phyloP scores from a whole-genome alignment of 495 filamentous ascomycete species.

The Daldinia decipiens region DNA sequence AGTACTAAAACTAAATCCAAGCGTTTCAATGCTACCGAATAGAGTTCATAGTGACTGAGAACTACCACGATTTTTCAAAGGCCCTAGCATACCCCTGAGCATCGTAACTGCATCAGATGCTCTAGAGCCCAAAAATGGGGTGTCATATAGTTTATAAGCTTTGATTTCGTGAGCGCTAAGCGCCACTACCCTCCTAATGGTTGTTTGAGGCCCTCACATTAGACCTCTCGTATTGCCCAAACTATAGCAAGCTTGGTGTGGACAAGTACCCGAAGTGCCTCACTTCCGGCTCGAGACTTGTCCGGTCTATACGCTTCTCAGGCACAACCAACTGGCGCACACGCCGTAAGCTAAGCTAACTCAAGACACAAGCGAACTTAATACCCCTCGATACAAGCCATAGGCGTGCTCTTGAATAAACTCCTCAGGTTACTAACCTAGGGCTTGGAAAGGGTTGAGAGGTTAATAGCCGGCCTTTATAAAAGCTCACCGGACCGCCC shows the following conservation, averaged over 20 bases:
- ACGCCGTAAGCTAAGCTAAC: conserved; percentile 1
- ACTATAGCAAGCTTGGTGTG: background rate
- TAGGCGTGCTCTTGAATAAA: background rate
- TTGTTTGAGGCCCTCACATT: conserved; percentile 19
- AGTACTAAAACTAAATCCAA: background rate
- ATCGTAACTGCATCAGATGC: background rate
- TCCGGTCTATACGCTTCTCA: background rate
- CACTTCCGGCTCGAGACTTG: conserved; percentile 12
- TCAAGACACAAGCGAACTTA: conserved; percentile 10
- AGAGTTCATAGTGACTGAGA: background rate
- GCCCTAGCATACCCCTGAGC: background rate
- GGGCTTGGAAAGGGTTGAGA: background rate
- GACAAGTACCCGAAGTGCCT: background rate
- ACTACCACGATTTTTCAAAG: background rate
- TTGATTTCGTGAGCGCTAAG: conserved; percentile 15
- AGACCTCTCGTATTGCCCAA: conserved; percentile 1
- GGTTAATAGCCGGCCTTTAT: background rate
- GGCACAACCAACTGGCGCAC: background rate
- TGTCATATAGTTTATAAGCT: background rate
- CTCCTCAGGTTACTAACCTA: conserved; percentile 4
- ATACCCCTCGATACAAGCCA: conserved; percentile 6
- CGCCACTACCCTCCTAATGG: background rate
- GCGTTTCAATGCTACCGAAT: background rate
- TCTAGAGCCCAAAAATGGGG: background rate
- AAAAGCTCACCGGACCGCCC: background rate